Evolutionary conservation across 108 stramenopile species (phyloP).

Genomic region (Fistulifera pelliculosa): DNA sequence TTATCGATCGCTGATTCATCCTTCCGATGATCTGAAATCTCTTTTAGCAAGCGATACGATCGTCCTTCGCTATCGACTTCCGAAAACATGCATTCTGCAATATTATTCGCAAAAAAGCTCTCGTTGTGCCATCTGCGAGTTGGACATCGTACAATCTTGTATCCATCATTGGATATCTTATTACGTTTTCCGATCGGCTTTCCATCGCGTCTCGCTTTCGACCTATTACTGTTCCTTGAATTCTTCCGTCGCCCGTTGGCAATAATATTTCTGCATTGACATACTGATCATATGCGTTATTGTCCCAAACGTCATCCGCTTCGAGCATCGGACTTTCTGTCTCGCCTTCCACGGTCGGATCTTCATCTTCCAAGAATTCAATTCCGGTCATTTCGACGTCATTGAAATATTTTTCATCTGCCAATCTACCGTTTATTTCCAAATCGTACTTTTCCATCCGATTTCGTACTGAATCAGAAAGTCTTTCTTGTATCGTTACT

Average conservation of each 20-base stretch:
- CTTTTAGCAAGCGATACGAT: slow-evolving; percentile 11
- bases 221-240: slow-evolving; percentile 12
- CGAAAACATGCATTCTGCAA: slow-evolving; percentile 21
- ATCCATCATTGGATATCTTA: slow-evolving; percentile 21
- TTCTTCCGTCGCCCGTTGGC: slow-evolving; percentile 3
- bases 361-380: background rate
- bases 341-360: background rate
- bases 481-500: slow-evolving; percentile 12
- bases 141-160: slow-evolving; percentile 24
- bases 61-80: slow-evolving; percentile 14
- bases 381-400: background rate
- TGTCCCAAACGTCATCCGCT: background rate
- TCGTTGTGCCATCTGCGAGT: slow-evolving; percentile 25
- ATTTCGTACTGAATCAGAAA: background rate
- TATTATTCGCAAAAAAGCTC: slow-evolving; percentile 18
- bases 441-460: slow-evolving; percentile 2
- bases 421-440: background rate
- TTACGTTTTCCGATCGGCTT: slow-evolving; percentile 15
- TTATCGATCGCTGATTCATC: slow-evolving; percentile 6
- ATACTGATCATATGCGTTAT: slow-evolving; percentile 1
- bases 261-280: background rate
- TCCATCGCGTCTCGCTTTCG: slow-evolving; percentile 21
- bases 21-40: slow-evolving; percentile 20
- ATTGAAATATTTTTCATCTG: background rate
- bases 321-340: background rate